Evolutionary conservation across 2,329 filamentous ascomycete species (phyloP), one percentile per base, ranked within the genome.

Genomic region (Claviceps quebecensis): DNA sequence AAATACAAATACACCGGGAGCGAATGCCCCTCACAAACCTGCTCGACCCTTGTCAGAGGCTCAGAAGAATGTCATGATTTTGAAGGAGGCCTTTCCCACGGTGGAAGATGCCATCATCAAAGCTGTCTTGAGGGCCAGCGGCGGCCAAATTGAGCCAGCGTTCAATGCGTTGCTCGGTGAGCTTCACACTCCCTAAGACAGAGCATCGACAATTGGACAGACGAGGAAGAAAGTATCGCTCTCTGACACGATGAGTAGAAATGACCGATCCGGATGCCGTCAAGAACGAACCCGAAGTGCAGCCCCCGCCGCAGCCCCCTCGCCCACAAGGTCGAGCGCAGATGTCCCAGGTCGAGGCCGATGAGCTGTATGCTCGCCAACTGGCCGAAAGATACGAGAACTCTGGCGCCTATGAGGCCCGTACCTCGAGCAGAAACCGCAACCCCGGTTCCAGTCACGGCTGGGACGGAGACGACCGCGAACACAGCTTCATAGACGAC

Each of bases 401-500:
- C 53, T 70, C 72, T 48, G 73, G 74, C 54, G 72, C 72, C 26
- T 81, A 82, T 64, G 78, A 80, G 59, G 70, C 71, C 16, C 72
- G 78, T 55, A 78, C 76, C 1, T 70, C 71, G 50, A 77, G 71
- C 60, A 69, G 70, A 43, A 61, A 65, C 50, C 57, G 54, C 47
- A 61, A 58, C 67, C 64, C 55, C 69, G 71, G 68, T 60, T 70
- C 62, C 62, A 67, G 63, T 58, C 74, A 60, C 16, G 51, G 48
- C 34, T 56, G 49, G 51, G 58, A 57, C 14, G 63, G 81, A 39
- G 81, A 81, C 14, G 83, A 87, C 48, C 80, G 78, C 47, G 88
- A 95, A 60, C 85, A 85, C 62, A 96, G 81, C 71, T 98, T 98
- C 67, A 80, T 97, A 59, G 93, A 98, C 60, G 93, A 98, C 61